Evolutionary conservation across 345 rosid genomes (phyloP), one percentile per base, ranked within the genome.

Genomic region (Kandelia obovata): DNA sequence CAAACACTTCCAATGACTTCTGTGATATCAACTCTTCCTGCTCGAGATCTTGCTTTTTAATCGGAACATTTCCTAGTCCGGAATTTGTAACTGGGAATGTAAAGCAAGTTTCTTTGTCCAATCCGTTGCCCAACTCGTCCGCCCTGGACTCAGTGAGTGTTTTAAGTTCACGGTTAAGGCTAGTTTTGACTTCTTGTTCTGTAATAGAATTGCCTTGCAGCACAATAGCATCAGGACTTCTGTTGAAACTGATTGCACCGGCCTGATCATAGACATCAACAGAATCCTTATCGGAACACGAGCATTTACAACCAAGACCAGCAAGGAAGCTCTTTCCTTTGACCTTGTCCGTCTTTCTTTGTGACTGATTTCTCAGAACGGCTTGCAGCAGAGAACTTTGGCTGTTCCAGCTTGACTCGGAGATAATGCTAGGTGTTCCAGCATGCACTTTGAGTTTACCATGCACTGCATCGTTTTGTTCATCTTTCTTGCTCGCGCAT

Each of bases 361-460:
- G 71, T 0, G 62, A 67, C 2, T 73, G 67, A 35, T 74, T 75
- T 27, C 68, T 71, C 30, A 55, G 46, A 46, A 37, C 43, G 20
- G 53, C 66, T 65, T 73, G 78, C 68, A 85, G 73, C 26, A 87
- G 35, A 11, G 75, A 75, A 27, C 39, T 86, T 68, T 79, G 94
- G 85, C 89, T 89, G 81, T 87, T 84, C 81, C 86, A 84, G 70
- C 87, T 92, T 32, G 85, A 85, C 67, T 84, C 88, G 49, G 85
- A 91, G 55, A n/a, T 69, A 63, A 82, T 62, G 69, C 90, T 88
- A 15, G 78, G 89, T 65, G 86, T 81, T 75, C 83, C 86, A 27
- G 69, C 65, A 17, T 60, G 81, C 66, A 73, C 61, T 65, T 62
- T 74, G 39, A 74, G 71, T 51, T 63, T 78, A 67, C 25, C 68